These are phyloP conservation scores for Suhomyces xylopsoci DNA, from an alignment of 805 yeast species.

Conservation along the genomic window DNA sequence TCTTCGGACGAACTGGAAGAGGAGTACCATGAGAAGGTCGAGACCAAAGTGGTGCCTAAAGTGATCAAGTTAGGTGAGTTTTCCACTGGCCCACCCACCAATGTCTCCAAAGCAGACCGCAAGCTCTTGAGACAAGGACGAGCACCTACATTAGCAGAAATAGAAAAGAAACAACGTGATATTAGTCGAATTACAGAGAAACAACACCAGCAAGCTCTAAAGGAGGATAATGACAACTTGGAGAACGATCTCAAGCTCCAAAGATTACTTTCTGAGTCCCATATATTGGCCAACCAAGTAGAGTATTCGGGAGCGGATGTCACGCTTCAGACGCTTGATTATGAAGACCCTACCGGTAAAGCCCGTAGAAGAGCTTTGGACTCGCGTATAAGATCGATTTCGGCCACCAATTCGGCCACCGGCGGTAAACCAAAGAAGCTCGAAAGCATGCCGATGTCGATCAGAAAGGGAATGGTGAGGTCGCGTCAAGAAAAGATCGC, in stretches of 20 bases:
- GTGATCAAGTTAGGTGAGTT: slow-evolving; percentile 48
- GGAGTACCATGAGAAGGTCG: slow-evolving; percentile 6
- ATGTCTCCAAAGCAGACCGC: slow-evolving; percentile 44
- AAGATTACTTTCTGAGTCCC: slow-evolving; percentile 67
- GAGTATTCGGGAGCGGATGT: slow-evolving; percentile 64
- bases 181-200: slow-evolving; percentile 28
- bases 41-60: slow-evolving; percentile 30
- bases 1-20: not conserved
- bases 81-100: slow-evolving; percentile 21
- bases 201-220: slow-evolving; percentile 32
- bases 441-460: slow-evolving; percentile 84
- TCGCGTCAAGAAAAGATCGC: slow-evolving; percentile 50
- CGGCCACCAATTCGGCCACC: slow-evolving; percentile 40
- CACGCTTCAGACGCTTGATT: slow-evolving; percentile 59
- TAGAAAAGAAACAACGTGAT: slow-evolving; percentile 23
- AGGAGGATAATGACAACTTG: slow-evolving; percentile 50
- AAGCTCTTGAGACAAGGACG: slow-evolving; percentile 59
- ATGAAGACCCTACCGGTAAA: slow-evolving; percentile 63
- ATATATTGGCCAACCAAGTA: slow-evolving; percentile 47
- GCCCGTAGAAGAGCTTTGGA: slow-evolving; percentile 64
- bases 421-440: slow-evolving; percentile 46
- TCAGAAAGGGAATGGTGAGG: slow-evolving; percentile 79
- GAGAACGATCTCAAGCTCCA: slow-evolving; percentile 73
- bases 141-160: slow-evolving; percentile 46
- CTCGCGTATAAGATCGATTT: slow-evolving; percentile 49